Evolutionary conservation across 345 rosid genomes (phyloP).

Genomic region (Moricandia moricandioides): DNA sequence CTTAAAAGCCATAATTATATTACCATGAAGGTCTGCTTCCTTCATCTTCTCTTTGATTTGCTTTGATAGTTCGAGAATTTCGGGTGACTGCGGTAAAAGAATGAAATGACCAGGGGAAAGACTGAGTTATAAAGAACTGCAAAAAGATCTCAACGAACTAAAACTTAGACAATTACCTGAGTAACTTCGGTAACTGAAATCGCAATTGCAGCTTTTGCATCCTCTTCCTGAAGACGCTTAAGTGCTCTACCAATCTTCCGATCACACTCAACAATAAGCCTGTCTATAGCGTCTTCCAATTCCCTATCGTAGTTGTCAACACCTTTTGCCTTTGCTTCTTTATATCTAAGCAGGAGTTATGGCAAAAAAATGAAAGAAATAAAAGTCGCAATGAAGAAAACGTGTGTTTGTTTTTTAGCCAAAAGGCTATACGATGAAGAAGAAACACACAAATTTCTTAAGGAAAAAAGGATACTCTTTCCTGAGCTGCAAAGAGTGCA

Average conservation of each 20-base stretch:
- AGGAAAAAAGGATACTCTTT: constrained; percentile 84
- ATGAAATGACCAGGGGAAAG: background rate
- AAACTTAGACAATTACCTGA: constrained; percentile 52
- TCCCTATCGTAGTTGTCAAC: constrained; percentile 84
- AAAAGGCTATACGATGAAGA: background rate
- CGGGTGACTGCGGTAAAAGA: constrained; percentile 58
- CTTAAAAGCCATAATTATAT: background rate
- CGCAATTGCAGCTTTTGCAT: constrained; percentile 99
- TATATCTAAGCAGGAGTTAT: constrained; percentile 59
- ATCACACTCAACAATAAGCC: constrained; percentile 95
- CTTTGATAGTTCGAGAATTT: constrained; percentile 72
- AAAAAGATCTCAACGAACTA: background rate
- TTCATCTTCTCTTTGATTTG: constrained; percentile 90
- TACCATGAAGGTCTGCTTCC: constrained; percentile 90
- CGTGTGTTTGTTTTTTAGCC: background rate
- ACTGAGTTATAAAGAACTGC: background rate
- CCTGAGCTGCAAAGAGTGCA: constrained; percentile 92
- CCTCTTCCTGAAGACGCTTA: constrained; percentile 98
- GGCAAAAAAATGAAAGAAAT: constrained; percentile 22
- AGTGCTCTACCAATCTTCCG: constrained; percentile 94
- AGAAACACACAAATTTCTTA: background rate
- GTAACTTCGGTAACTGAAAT: constrained; percentile 97
- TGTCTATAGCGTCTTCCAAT: constrained; percentile 92
- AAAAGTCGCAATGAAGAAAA: background rate
- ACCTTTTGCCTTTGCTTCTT: constrained; percentile 85